Evolutionary conservation across 1,284 basidiomycete species (phyloP), one percentile per base, ranked within the genome.

Genomic region (Mycosarcoma mackinlayi): DNA sequence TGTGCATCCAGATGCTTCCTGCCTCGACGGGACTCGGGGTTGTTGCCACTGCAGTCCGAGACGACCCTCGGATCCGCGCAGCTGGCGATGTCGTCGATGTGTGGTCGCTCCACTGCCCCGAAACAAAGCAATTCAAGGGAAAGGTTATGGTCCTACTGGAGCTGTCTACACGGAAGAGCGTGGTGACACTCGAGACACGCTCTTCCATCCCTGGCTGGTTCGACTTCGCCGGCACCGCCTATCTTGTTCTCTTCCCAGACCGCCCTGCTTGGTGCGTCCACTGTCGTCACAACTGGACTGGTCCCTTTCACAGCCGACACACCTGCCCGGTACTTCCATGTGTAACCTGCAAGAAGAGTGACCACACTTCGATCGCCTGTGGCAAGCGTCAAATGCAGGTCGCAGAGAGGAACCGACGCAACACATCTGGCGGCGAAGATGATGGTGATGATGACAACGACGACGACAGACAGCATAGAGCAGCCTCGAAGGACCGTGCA

Each of bases 1-100:
- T 63, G 27, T 63, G 60, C 55, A 59, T 69, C 25, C 60, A 63
- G 50, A 55, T 31, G 3, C 60, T 69, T 8, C 66, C 66, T 7
- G 35, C 60, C 19, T 16, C 21, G 9, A 27, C 28, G 35, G 27
- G 55, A 16, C 42, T 54, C 9, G 3, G 34, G 14, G 38, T 34
- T 6, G 18, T 67, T 0, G 24, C 39, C 8, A 21, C 4, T 8
- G 23, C 13, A 16, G 23, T 69, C 13, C 42, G 27, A 16, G 14
- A 24, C 4, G 16, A 56, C 30, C 11, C 21, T 3, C 44, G 45
- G 8, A 52, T 69, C 24, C 35, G 37, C 23, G 16, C 30, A 27
- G 56, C 56, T 1, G 66, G 66, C 5, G 19, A 23, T 14, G 19
- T 69, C n/a, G 21, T 59, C 19, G 60, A 69, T 24, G 30, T 69